Evolutionary conservation across 768 basidiomycete species (phyloP).

Genomic region (Pleurotus djamor): DNA sequence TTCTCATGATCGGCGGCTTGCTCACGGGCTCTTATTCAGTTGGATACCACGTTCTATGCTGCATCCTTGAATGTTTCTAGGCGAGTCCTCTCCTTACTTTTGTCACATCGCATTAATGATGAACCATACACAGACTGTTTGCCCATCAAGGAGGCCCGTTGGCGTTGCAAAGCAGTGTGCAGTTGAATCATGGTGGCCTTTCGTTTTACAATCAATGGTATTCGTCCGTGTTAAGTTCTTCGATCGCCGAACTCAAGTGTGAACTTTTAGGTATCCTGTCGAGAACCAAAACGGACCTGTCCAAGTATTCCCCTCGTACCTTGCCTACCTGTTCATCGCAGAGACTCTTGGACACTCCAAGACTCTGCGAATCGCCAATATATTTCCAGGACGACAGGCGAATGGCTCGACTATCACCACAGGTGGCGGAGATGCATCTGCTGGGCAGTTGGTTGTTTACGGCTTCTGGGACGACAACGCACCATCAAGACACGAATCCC

Average conservation of each 20-base stretch:
- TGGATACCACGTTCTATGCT: slow-evolving; percentile 45
- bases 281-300: slow-evolving; percentile 45
- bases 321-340: slow-evolving; percentile 47
- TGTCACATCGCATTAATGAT: neutral
- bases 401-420: slow-evolving; percentile 55
- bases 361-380: slow-evolving; percentile 40
- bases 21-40: slow-evolving; percentile 16
- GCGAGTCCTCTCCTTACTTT: slow-evolving; percentile 16
- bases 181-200: slow-evolving; percentile 47
- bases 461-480: slow-evolving; percentile 43
- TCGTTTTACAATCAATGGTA: slow-evolving; percentile 47
- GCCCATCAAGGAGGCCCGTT: slow-evolving; percentile 56
- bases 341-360: slow-evolving; percentile 45
- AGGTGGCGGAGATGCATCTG: slow-evolving; percentile 41
- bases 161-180: slow-evolving; percentile 45
- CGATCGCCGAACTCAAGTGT: neutral
- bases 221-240: neutral
- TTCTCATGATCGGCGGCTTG: no score
- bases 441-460: slow-evolving; percentile 49
- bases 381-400: slow-evolving; percentile 48
- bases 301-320: slow-evolving; percentile 53
- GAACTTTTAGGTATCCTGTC: slow-evolving; percentile 38
- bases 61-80: slow-evolving; percentile 49
- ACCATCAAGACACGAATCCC: slow-evolving; percentile 25
- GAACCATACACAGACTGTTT: slow-evolving; percentile 31